Evolutionary conservation across 345 rosid species (phyloP).

Genomic region (Raphanus raphanistrum): DNA sequence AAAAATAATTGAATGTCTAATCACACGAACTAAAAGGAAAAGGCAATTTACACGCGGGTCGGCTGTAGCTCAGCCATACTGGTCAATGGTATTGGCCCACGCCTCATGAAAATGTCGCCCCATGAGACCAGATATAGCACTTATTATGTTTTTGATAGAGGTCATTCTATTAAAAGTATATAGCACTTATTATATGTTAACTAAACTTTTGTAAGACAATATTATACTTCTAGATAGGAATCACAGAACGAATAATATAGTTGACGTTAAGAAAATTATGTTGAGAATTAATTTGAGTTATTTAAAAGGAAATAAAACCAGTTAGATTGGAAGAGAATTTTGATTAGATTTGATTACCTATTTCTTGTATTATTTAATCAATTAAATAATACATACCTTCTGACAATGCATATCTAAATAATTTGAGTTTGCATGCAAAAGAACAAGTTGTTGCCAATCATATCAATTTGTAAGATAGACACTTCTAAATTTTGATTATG

Average conservation of each 20-base stretch:
- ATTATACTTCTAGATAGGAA: too few relatives aligned
- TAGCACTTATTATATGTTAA: neutral
- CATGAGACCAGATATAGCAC: constrained; percentile 4
- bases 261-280: too few relatives aligned
- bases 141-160: too few relatives aligned
- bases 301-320: too few relatives aligned
- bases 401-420: neutral
- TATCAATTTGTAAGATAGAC: neutral
- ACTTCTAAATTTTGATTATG: neutral
- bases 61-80: constrained; percentile 4
- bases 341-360: neutral
- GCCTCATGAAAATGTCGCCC: constrained; percentile 27
- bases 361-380: neutral
- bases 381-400: neutral
- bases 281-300: too few relatives aligned
- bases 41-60: constrained; percentile 27
- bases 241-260: too few relatives aligned
- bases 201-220: too few relatives aligned
- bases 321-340: too few relatives aligned
- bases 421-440: neutral
- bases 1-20: constrained; percentile 27
- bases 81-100: constrained; percentile 29
- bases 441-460: neutral
- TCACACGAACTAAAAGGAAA: constrained; percentile 29
- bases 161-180: neutral